Conservation (phyloP, 2,329 filamentous ascomycete genomes). For the Mollisia scopiformis region DNA sequence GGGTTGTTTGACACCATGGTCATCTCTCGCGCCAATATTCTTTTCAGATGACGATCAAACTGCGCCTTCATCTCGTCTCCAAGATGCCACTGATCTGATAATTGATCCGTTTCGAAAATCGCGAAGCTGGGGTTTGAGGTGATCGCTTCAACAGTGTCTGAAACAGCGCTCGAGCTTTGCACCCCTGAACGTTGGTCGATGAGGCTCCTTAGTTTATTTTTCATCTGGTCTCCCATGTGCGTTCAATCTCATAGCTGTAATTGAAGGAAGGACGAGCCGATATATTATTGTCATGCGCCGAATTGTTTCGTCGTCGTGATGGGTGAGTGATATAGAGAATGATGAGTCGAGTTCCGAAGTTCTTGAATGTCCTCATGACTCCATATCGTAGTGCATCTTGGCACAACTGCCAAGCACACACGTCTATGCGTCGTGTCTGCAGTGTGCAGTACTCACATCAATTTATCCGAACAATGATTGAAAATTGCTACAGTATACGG, state of each 20-base stretch:
- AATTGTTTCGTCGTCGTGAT: not conserved
- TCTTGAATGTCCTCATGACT: not conserved
- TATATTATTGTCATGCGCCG: not conserved
- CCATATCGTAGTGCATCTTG: not conserved
- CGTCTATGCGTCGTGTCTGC: too few species aligned
- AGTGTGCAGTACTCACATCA: too few species aligned
- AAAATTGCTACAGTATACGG: too few species aligned
- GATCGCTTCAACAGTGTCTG: not conserved
- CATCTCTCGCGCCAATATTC: not conserved
- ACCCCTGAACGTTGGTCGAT: not conserved
- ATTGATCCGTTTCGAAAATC: slow-evolving; percentile 4
- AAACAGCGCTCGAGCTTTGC: not conserved
- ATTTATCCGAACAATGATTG: too few species aligned
- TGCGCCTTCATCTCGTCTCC: slow-evolving; percentile 14
- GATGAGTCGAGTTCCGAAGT: not conserved
- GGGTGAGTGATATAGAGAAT: too few species aligned
- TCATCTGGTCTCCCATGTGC: not conserved
- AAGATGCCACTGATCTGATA: slow-evolving; percentile 2
- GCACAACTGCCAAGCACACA: not conserved
- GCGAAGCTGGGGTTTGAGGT: not conserved
- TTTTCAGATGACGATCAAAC: slow-evolving; percentile 10
- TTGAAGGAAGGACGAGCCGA: not conserved
- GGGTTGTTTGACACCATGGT: not conserved
- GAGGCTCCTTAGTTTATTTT: not conserved
- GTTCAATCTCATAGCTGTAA: not conserved